A percentile compares a stretch with the other conserved stretches of the same genome.
phyloP scores from a whole-genome alignment of 2,329 filamentous ascomycete species.

The Furcasterigmium sp. region DNA sequence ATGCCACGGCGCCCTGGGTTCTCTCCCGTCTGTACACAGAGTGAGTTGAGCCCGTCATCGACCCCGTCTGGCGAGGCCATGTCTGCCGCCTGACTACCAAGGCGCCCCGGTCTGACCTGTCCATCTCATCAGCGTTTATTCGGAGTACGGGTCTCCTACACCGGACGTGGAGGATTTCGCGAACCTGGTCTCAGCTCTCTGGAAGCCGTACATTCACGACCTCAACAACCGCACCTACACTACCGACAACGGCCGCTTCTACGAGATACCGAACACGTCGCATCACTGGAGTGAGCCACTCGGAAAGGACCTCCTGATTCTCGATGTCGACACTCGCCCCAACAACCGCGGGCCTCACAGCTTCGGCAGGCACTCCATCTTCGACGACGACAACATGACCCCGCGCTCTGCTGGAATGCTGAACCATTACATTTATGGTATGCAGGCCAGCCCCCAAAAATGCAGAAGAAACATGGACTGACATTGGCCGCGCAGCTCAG shows the following conservation, averaged over 20 bases:
- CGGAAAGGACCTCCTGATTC: conserved; percentile 5
- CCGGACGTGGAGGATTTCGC: conserved; percentile 1
- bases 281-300: conserved; percentile 4
- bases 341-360: too few relatives aligned
- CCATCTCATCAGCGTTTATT: too few relatives aligned
- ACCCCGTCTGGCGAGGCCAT: too few relatives aligned
- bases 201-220: background rate
- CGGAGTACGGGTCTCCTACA: background rate
- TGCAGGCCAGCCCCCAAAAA: too few relatives aligned
- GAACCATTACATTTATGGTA: conserved; percentile 32
- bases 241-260: background rate
- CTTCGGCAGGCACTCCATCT: background rate
- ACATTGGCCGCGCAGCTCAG: too few relatives aligned
- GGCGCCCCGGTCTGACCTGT: too few relatives aligned
- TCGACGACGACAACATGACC: conserved; percentile 6
- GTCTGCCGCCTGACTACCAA: too few relatives aligned
- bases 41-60: too few relatives aligned
- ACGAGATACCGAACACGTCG: background rate
- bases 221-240: background rate
- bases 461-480: too few relatives aligned
- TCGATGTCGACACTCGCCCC: conserved; percentile 9
- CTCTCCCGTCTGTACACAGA: too few relatives aligned
- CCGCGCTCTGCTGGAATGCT: conserved; percentile 18
- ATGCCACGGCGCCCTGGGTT: too few relatives aligned
- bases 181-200: background rate